Evolutionary conservation across 2,329 filamentous ascomycete genomes (phyloP).

Genomic region (Trichoderma cornu-damae): DNA sequence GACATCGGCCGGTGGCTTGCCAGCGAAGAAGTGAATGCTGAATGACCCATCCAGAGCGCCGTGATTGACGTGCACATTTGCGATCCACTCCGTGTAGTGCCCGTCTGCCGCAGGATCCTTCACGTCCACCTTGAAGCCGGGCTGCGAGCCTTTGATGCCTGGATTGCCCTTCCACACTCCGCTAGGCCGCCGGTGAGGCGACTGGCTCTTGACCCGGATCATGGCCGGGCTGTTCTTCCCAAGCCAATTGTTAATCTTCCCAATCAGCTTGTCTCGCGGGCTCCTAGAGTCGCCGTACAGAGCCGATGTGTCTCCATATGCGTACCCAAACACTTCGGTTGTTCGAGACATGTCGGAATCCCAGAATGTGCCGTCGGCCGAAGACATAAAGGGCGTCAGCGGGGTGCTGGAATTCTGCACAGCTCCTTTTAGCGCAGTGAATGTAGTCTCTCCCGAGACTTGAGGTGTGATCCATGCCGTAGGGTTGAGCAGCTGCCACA

Average conservation of each 20-base stretch:
- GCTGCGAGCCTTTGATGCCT: constrained; percentile 10
- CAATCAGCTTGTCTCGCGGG: constrained; percentile 33
- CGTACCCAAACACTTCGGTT: constrained; percentile 63
- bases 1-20: constrained; percentile 42
- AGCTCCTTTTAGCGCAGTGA: constrained; percentile 51
- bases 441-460: constrained; percentile 53
- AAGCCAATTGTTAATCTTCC: constrained; percentile 49
- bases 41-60: constrained; percentile 58
- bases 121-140: constrained; percentile 27
- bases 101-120: constrained; percentile 33
- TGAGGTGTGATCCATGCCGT: constrained; percentile 59
- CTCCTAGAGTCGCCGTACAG: constrained; percentile 25
- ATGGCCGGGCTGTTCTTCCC: constrained; percentile 30
- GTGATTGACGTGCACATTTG: constrained; percentile 59
- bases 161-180: not conserved
- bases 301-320: constrained; percentile 58
- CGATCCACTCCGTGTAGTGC: constrained; percentile 60
- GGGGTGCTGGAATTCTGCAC: constrained; percentile 51
- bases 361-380: constrained; percentile 58
- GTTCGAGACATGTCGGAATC: constrained; percentile 58
- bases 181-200: not conserved
- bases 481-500: constrained; percentile 73
- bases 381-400: constrained; percentile 62
- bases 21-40: constrained; percentile 62
- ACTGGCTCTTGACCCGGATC: constrained; percentile 14